Evolutionary conservation across 805 yeast genomes (phyloP).

Genomic region (Lachancea quebecensis): DNA sequence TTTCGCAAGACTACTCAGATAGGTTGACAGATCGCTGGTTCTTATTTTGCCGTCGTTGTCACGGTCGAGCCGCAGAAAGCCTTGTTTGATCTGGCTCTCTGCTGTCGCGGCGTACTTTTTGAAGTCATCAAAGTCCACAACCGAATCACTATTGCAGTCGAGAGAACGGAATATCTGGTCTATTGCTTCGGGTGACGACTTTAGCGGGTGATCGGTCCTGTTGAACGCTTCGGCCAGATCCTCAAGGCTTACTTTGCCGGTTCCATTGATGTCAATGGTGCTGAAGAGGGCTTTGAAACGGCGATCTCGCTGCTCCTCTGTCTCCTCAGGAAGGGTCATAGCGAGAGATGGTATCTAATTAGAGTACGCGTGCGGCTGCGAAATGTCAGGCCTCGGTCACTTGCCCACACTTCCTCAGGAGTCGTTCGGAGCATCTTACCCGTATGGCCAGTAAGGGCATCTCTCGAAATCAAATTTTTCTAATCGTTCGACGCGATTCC

Average conservation of each 20-base stretch:
- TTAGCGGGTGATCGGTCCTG: conserved; percentile 56
- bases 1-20: conserved; percentile 48
- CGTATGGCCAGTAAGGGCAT: too few relatives aligned
- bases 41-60: conserved; percentile 69
- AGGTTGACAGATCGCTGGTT: conserved; percentile 57
- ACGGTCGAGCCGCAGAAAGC: conserved; percentile 60
- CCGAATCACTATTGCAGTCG: conserved; percentile 49
- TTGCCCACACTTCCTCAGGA: too few relatives aligned
- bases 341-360: neutral
- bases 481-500: too few relatives aligned
- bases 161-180: conserved; percentile 50
- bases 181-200: conserved; percentile 52
- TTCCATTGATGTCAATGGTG: conserved; percentile 36
- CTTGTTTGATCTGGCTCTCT: conserved; percentile 61
- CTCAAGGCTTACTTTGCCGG: conserved; percentile 34
- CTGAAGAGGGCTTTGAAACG: conserved; percentile 39
- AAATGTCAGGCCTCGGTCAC: neutral
- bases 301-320: conserved; percentile 25
- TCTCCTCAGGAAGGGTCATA: conserved; percentile 12
- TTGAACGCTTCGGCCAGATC: conserved; percentile 36
- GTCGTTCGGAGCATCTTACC: too few relatives aligned
- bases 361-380: neutral
- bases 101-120: conserved; percentile 56
- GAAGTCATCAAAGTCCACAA: conserved; percentile 60
- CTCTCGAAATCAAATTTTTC: too few relatives aligned